phyloP scores from a whole-genome alignment of 371 early-diverging fungal species.

The Fennellomyces sp. region DNA sequence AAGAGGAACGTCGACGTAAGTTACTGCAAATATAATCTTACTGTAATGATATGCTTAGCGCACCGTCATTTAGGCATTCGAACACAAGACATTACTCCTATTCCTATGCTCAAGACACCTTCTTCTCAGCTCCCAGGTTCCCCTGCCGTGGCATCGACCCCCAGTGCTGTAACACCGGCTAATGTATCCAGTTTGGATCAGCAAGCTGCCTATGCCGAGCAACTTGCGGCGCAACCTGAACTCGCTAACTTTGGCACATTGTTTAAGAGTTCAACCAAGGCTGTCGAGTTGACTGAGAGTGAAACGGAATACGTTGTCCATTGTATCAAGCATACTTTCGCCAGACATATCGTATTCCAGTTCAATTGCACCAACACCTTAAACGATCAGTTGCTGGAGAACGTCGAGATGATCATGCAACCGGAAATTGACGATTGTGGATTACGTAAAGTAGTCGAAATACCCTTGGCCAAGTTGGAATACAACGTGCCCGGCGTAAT shows the following conservation, averaged over 20 bases:
- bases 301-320: constrained; percentile 96
- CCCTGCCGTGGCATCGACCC: constrained; percentile 13
- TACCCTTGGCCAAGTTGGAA: constrained; percentile 72
- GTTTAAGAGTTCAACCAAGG: constrained; percentile 81
- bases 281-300: constrained; percentile 88
- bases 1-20: constrained; percentile 59
- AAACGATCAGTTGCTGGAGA: constrained; percentile 89
- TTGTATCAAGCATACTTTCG: constrained; percentile 92
- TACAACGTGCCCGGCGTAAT: constrained; percentile 81
- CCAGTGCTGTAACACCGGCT: constrained; percentile 23
- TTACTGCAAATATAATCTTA: background rate
- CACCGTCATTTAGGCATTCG: constrained; percentile 14
- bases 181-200: constrained; percentile 56
- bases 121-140: constrained; percentile 21
- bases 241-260: constrained; percentile 83
- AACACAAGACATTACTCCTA: constrained; percentile 31
- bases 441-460: constrained; percentile 54
- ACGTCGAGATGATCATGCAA: constrained; percentile 87
- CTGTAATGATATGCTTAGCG: background rate
- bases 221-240: constrained; percentile 80
- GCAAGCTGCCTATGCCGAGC: constrained; percentile 74
- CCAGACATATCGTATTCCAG: constrained; percentile 92
- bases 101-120: constrained; percentile 34
- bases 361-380: constrained; percentile 95
- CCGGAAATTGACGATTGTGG: constrained; percentile 70